A percentile compares a stretch with the other conserved stretches of the same genome.
These are phyloP conservation scores for Lepiota venenata DNA, from an alignment of 768 basidiomycete genomes.

Conservation along the genomic window DNA sequence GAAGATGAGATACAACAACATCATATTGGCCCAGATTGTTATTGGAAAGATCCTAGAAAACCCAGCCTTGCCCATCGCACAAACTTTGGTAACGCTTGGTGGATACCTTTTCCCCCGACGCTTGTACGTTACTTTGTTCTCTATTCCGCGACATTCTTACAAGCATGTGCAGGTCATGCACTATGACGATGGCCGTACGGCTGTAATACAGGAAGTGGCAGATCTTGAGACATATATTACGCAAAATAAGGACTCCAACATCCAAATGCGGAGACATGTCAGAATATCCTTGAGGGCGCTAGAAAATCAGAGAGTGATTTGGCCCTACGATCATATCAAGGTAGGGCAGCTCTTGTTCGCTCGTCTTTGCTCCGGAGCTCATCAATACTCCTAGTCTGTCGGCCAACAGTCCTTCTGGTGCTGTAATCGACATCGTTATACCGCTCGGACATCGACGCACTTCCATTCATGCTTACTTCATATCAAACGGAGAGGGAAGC, in stretches of 20 bases:
- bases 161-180: constrained; percentile 50
- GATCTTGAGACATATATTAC: constrained; percentile 57
- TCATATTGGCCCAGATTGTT: constrained; percentile 70
- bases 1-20: constrained; percentile 51
- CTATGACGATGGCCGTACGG: constrained; percentile 58
- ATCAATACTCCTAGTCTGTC: constrained; percentile 33
- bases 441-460: constrained; percentile 41
- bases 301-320: constrained; percentile 56
- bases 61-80: constrained; percentile 30
- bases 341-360: constrained; percentile 28
- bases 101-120: constrained; percentile 76
- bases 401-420: constrained; percentile 43
- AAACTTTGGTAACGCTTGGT: constrained; percentile 76
- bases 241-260: constrained; percentile 54
- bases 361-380: not conserved
- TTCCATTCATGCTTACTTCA: constrained; percentile 46
- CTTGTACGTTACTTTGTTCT: constrained; percentile 37
- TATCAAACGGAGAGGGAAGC: constrained; percentile 50
- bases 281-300: constrained; percentile 63
- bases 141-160: not conserved
- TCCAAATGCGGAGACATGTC: constrained; percentile 50
- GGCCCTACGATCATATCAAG: constrained; percentile 60
- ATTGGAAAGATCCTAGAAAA: constrained; percentile 47
- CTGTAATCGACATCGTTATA: constrained; percentile 44
- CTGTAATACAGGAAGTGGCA: constrained; percentile 40